Conservation (phyloP, 345 rosid species). For the Gossypium herbaceum region DNA sequence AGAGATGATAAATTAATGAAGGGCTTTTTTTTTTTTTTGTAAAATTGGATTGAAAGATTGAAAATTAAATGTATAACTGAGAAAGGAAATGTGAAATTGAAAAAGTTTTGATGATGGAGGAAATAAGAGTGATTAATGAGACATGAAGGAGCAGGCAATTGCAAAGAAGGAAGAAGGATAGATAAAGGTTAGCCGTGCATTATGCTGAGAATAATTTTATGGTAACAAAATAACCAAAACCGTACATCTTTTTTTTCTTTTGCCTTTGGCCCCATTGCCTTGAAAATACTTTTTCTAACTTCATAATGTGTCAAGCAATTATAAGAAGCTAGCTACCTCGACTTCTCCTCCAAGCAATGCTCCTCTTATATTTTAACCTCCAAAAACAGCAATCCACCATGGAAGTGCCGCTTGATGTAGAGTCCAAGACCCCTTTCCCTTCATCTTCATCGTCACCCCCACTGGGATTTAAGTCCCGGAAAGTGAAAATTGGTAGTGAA, state of each 20-base stretch:
- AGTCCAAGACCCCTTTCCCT: background rate
- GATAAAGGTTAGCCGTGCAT: background rate
- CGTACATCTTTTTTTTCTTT: background rate
- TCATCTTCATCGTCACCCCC: conserved; percentile 8
- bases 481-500: background rate
- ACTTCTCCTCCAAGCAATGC: conserved; percentile 4
- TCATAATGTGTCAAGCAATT: background rate
- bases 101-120: background rate
- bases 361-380: background rate
- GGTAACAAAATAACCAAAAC: background rate
- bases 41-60: too few relatives aligned
- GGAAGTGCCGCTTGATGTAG: background rate
- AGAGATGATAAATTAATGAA: too few relatives aligned
- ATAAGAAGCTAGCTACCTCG: conserved; percentile 6
- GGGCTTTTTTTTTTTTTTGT: too few relatives aligned
- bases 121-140: background rate
- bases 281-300: background rate
- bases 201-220: background rate
- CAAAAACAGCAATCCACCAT: conserved; percentile 5
- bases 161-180: background rate
- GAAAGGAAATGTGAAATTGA: too few relatives aligned
- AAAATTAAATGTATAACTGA: too few relatives aligned
- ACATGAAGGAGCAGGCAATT: too few relatives aligned
- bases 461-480: background rate
- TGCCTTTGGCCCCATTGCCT: conserved; percentile 7